phyloP scores from a whole-genome alignment of 2,329 filamentous ascomycete genomes.

The Aspergillus oerlinghausenensis region DNA sequence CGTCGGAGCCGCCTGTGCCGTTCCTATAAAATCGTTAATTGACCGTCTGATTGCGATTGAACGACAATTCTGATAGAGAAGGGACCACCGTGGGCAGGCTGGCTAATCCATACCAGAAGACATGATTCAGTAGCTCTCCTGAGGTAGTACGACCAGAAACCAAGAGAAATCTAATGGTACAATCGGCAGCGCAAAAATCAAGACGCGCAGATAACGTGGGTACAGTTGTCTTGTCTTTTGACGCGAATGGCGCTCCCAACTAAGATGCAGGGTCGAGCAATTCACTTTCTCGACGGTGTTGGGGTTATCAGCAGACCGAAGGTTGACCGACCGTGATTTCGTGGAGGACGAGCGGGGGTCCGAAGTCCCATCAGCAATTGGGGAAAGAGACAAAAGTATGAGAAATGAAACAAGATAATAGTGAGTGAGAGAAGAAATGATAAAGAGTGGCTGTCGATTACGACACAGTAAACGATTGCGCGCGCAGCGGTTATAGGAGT shows the following conservation, averaged over 20 bases:
- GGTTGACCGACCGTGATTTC: background rate
- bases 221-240: background rate
- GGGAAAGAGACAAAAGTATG: background rate
- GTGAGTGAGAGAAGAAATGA: background rate
- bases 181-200: background rate
- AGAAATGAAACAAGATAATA: background rate
- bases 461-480: background rate
- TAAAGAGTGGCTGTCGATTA: slow-evolving; percentile 2
- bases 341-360: background rate
- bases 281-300: background rate
- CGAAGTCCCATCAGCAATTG: background rate
- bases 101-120: background rate
- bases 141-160: background rate
- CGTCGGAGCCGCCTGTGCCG: slow-evolving; percentile 4
- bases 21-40: background rate
- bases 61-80: background rate
- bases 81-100: background rate
- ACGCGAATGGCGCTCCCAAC: background rate
- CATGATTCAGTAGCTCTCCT: background rate
- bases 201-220: background rate
- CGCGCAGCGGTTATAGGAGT: background rate
- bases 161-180: background rate
- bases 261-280: background rate
- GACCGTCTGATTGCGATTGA: background rate
- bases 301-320: background rate